phyloP scores from a whole-genome alignment of 2,329 filamentous ascomycete species.

The Alternaria atra region DNA sequence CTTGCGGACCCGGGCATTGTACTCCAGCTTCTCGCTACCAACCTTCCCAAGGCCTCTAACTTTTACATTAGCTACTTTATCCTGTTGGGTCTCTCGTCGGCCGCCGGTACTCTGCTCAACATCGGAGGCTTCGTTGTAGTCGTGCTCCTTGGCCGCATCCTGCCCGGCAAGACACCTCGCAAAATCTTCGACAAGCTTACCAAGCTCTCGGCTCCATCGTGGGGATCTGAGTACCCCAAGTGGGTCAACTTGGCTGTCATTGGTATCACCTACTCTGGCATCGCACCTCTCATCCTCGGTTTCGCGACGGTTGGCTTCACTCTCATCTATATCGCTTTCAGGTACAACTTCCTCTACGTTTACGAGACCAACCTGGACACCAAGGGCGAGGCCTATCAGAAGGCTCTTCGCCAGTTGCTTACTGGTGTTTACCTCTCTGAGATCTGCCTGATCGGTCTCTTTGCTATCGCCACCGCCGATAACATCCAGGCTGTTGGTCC shows the following conservation, averaged over 20 bases:
- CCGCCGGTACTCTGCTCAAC: slow-evolving; percentile 68
- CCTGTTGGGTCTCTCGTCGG: slow-evolving; percentile 72
- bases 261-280: slow-evolving; percentile 59
- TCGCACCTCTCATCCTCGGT: slow-evolving; percentile 58
- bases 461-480: slow-evolving; percentile 53
- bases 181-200: slow-evolving; percentile 57
- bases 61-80: slow-evolving; percentile 97
- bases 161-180: slow-evolving; percentile 55
- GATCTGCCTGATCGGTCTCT: slow-evolving; percentile 59
- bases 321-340: slow-evolving; percentile 58
- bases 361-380: slow-evolving; percentile 59
- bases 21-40: slow-evolving; percentile 72
- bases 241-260: slow-evolving; percentile 57
- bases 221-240: slow-evolving; percentile 58
- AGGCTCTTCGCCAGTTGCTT: slow-evolving; percentile 58
- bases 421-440: slow-evolving; percentile 60
- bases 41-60: slow-evolving; percentile 86
- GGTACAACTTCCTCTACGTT: slow-evolving; percentile 61
- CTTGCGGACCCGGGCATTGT: slow-evolving; percentile 68
- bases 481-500: slow-evolving; percentile 50
- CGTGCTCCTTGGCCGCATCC: slow-evolving; percentile 77
- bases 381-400: slow-evolving; percentile 57
- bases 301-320: slow-evolving; percentile 56
- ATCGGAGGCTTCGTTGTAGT: slow-evolving; percentile 83
- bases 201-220: slow-evolving; percentile 54